Percentiles rank a stretch among this genome's conserved stretches.
phyloP scores from a whole-genome alignment of 768 basidiomycete genomes.

The Xerocomellus amylosporus region DNA sequence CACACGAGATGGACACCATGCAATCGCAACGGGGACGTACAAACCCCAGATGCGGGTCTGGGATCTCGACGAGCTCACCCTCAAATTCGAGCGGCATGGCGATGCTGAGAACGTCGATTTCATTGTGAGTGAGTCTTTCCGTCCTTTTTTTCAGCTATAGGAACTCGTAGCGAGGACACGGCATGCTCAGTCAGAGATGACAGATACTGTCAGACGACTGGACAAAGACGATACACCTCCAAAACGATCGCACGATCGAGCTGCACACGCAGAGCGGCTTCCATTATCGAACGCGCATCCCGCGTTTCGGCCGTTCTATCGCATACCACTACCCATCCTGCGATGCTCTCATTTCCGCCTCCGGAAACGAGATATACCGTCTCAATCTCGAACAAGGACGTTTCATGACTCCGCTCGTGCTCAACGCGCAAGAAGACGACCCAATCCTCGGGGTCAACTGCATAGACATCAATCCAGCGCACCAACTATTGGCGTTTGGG shows the following conservation, averaged over 20 bases:
- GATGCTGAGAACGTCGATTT: slow-evolving; percentile 99
- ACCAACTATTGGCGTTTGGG: slow-evolving; percentile 87
- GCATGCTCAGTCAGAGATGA: slow-evolving; percentile 1
- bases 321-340: slow-evolving; percentile 95
- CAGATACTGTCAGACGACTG: slow-evolving; percentile 96
- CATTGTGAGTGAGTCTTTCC: slow-evolving; percentile 69
- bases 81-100: slow-evolving; percentile 95
- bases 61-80: slow-evolving; percentile 88
- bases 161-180: not conserved
- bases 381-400: slow-evolving; percentile 95
- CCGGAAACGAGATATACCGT: slow-evolving; percentile 86
- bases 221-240: slow-evolving; percentile 97
- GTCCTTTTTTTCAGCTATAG: not conserved
- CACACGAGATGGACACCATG: slow-evolving; percentile 89
- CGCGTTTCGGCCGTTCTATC: slow-evolving; percentile 86
- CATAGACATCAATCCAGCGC: slow-evolving; percentile 90
- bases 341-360: slow-evolving; percentile 81
- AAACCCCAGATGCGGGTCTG: slow-evolving; percentile 97
- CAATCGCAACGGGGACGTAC: slow-evolving; percentile 93
- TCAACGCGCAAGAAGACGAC: slow-evolving; percentile 48
- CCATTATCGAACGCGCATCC: slow-evolving; percentile 91
- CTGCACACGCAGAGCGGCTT: slow-evolving; percentile 93
- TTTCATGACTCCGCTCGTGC: slow-evolving; percentile 77
- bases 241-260: slow-evolving; percentile 92
- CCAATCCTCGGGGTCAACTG: slow-evolving; percentile 83